Base-by-base conservation (phyloP, 1,284 basidiomycete genomes). In the Papiliotrema terrestris region DNA sequence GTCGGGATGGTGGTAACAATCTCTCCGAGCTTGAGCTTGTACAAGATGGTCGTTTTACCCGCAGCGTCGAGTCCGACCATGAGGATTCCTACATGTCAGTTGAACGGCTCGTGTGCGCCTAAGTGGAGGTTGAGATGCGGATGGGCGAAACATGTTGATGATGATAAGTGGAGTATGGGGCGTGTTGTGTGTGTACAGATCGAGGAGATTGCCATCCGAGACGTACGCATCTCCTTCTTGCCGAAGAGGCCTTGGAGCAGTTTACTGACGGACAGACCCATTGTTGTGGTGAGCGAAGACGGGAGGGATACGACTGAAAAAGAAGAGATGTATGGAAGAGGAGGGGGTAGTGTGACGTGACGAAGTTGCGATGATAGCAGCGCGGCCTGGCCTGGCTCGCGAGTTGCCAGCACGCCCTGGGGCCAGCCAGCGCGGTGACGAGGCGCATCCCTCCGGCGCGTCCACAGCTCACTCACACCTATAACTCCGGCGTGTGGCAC, bases 1-100 rank as follows among this genome's bases (percentile, higher is more conserved):
- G 95, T 98, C 58, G 95, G 95, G 78, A 98, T 98, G 62, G 95
- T 98, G 63, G 95, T 98, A 75, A 98, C 95, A 78, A 95, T 97
- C 82, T 98, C 95, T 78, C 94, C 94, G 54, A 98, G 86, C 83
- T 98, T 98, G 66, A 83, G 83, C 83, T 98, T 98, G 84, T 97
- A 98, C 68, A 98, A 83, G 72, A 98, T 98, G 74, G 96, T 97
- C 61, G 91, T 95, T 81, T 95, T 94, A 60, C 93, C 94, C 67
- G 93, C 93, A 68, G 94, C 94, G 76, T 97, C 94, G 68, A 98
- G 88, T 77, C 92, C 91, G 72, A 98, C 83, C 83, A 84, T 84
- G 66, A 86, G 79, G 68, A 83, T 83, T 66, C 81, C 80, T 82
- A 65, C 39, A 29, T 35, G 51, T 19, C 39, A 64, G 63, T 62